Evolutionary conservation across 2,329 filamentous ascomycete species (phyloP), one percentile per base, ranked within the genome.

Genomic region (Epichloe sibirici): DNA sequence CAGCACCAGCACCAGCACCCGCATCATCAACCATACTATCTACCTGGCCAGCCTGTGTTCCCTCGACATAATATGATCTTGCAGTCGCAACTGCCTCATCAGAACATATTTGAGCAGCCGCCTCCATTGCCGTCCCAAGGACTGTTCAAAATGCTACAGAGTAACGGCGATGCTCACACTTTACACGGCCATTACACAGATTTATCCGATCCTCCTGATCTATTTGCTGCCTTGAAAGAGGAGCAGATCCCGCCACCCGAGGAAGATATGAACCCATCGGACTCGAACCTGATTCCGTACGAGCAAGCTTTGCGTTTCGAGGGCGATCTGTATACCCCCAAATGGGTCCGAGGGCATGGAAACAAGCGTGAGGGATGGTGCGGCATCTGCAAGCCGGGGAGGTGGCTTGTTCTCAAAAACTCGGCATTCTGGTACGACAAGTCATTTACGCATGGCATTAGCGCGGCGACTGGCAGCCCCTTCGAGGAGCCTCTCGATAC

Each of bases 341-440:
- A 76, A 59, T 94, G 87, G 86, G 85, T 93, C 21, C 83, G 88
- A 38, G 88, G 88, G 23, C 86, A 91, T 57, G 88, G 88, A 28
- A 90, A 90, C 69, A 90, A 90, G 73, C 83, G 88, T 43, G 88
- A 91, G 66, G 88, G 88, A 3, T 95, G 88, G 88, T 94, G 88
- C 62, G 87, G 88, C 23, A 86, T 91, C 59, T 94, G 88, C 73
- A 90, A 90, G 66, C 85, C 87, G 2, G 87, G 87, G 3, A 77
- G 87, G 48, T 94, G 89, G 89, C 78, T 91, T 51, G 87, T 90
- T 15, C 74, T 95, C 54, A 94, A 93, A 73, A 93, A 94, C 70
- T 90, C 86, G 52, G 88, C 88, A 6, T 95, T 88, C 66, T 94
- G 89, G 88, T 94, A 94, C 67, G 88, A 94, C 72, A 91, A 93